These are phyloP conservation scores for Podospora sp. DNA, from an alignment of 495 filamentous ascomycete species.

Conservation along the genomic window DNA sequence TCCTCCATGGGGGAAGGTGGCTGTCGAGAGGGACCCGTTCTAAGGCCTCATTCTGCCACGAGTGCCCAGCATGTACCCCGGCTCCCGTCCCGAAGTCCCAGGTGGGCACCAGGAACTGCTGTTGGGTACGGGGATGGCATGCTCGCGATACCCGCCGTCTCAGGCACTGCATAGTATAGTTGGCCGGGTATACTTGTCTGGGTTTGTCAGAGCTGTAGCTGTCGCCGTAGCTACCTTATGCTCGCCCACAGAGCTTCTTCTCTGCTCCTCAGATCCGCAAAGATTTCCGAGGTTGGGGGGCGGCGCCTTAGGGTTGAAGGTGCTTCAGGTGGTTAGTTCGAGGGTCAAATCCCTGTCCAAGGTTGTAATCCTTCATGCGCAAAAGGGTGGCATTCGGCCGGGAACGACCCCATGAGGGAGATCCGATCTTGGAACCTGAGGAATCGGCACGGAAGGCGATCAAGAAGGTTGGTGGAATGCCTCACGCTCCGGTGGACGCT, in stretches of 20 bases:
- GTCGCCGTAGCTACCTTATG: slow-evolving; percentile 14
- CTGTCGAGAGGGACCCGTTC: slow-evolving; percentile 25
- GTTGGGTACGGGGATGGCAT: slow-evolving; percentile 20
- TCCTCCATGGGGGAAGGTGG: slow-evolving; percentile 14
- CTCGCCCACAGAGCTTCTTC: slow-evolving; percentile 25
- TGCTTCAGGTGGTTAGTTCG: slow-evolving; percentile 10
- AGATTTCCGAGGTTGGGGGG: slow-evolving; percentile 3
- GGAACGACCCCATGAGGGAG: slow-evolving; percentile 36
- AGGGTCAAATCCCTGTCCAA: slow-evolving; percentile 30
- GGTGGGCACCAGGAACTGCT: slow-evolving; percentile 6
- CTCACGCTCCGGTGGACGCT: slow-evolving; percentile 9
- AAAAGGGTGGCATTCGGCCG: slow-evolving; percentile 40
- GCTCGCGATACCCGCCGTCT: slow-evolving; percentile 24
- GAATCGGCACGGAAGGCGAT: slow-evolving; percentile 38
- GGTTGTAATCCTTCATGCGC: slow-evolving; percentile 35
- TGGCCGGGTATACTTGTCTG: slow-evolving; percentile 24
- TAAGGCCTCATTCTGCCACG: slow-evolving; percentile 32
- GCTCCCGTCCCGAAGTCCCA: slow-evolving; percentile 22
- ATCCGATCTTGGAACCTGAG: slow-evolving; percentile 40
- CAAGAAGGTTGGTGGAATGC: slow-evolving; percentile 36
- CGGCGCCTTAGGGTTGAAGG: neutral
- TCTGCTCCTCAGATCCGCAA: slow-evolving; percentile 15
- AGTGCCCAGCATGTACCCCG: slow-evolving; percentile 33
- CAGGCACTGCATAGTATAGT: slow-evolving; percentile 27
- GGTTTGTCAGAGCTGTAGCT: slow-evolving; percentile 13